Evolutionary conservation across 495 filamentous ascomycete species (phyloP).

Genomic region (Aspergillus affinis): DNA sequence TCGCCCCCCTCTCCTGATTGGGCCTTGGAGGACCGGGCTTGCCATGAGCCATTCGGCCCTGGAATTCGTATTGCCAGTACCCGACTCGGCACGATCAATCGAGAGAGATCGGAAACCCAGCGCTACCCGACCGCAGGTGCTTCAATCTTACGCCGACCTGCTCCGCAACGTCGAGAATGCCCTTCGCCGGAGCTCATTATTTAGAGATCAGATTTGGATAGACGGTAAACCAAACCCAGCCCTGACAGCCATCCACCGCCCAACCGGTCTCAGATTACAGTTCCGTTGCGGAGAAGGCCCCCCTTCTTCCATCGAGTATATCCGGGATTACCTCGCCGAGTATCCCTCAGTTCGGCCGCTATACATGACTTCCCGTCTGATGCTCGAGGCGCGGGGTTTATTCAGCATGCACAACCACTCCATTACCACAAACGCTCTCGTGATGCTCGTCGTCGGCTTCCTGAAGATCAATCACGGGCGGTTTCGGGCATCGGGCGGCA

Average conservation of each 20-base stretch:
- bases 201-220: slow-evolving; percentile 13
- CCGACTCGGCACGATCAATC: slow-evolving; percentile 21
- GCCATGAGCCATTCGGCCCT: slow-evolving; percentile 51
- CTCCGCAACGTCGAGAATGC: slow-evolving; percentile 24
- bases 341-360: slow-evolving; percentile 50
- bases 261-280: slow-evolving; percentile 49
- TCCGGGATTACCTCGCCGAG: slow-evolving; percentile 46
- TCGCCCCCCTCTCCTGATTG: slow-evolving; percentile 43
- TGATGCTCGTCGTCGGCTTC: slow-evolving; percentile 58
- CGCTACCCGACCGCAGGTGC: slow-evolving; percentile 29
- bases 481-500: slow-evolving; percentile 26
- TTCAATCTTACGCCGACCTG: slow-evolving; percentile 19
- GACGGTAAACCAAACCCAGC: slow-evolving; percentile 23
- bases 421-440: slow-evolving; percentile 49
- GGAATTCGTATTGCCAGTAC: slow-evolving; percentile 39
- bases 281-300: slow-evolving; percentile 41
- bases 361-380: slow-evolving; percentile 46
- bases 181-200: slow-evolving; percentile 20
- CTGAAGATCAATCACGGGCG: slow-evolving; percentile 43
- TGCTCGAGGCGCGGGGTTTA: slow-evolving; percentile 49
- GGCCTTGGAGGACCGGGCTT: slow-evolving; percentile 55
- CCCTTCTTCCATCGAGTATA: slow-evolving; percentile 35
- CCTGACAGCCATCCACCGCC: slow-evolving; percentile 36
- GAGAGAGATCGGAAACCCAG: slow-evolving; percentile 31
- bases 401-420: slow-evolving; percentile 43